phyloP scores from a whole-genome alignment of 331 rosid genomes.

The Pyrus hybrid region DNA sequence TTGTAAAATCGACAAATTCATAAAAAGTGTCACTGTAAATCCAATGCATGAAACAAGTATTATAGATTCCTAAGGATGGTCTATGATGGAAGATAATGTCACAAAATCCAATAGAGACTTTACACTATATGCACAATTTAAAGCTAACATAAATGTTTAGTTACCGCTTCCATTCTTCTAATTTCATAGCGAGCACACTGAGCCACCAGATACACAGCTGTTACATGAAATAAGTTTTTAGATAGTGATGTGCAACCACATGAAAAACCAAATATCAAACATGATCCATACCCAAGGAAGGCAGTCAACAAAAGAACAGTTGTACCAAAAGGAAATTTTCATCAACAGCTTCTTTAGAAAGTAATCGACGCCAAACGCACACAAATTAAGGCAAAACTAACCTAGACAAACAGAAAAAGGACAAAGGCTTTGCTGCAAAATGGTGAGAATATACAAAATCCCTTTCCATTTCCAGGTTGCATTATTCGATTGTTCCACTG shows the following conservation, averaged over 20 bases:
- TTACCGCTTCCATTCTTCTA: constrained; percentile 71
- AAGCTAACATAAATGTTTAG: constrained; percentile 9
- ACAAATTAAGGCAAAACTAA: not conserved
- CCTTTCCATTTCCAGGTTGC: not conserved
- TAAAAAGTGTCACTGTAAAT: not conserved
- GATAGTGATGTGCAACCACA: not conserved
- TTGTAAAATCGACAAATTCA: not conserved
- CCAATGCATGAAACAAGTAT: too few species aligned
- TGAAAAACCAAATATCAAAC: not conserved
- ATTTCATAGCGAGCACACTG: constrained; percentile 74
- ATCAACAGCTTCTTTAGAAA: not conserved
- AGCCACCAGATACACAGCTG: constrained; percentile 90
- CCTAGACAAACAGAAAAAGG: not conserved
- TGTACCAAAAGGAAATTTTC: constrained; percentile 73
- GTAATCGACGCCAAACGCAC: too few species aligned
- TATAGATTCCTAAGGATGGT: too few species aligned
- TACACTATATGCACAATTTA: not conserved
- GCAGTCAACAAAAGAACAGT: constrained; percentile 74
- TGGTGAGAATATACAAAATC: not conserved
- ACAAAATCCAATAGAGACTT: not conserved
- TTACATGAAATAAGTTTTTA: constrained; percentile 18
- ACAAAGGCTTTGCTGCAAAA: not conserved
- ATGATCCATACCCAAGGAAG: constrained; percentile 59
- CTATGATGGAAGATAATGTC: too few species aligned
- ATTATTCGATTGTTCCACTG: not conserved